These are phyloP conservation scores for Theobroma cacao DNA, from an alignment of 345 rosid species.

Conservation along the genomic window DNA sequence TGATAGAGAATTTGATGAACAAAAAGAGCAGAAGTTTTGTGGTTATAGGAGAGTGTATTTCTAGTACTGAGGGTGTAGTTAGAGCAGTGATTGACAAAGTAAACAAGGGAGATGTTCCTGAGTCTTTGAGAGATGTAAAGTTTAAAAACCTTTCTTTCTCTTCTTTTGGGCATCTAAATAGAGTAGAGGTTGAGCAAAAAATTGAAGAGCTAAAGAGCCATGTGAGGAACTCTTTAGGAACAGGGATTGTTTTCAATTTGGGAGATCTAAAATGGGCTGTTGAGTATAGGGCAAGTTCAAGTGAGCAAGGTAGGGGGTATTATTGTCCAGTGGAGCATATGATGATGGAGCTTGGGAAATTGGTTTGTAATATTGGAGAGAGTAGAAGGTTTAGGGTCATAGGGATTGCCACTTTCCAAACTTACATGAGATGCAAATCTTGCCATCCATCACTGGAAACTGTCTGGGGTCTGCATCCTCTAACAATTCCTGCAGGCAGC, in stretches of 20 bases:
- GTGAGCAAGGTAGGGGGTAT: slow-evolving; percentile 30
- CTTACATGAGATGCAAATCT: slow-evolving; percentile 72
- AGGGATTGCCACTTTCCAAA: slow-evolving; percentile 82
- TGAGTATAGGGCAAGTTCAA: slow-evolving; percentile 45
- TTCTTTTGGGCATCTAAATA: slow-evolving; percentile 47
- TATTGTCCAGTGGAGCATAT: slow-evolving; percentile 61
- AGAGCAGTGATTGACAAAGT: slow-evolving; percentile 63
- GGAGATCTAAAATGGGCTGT: slow-evolving; percentile 78
- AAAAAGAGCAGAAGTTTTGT: slow-evolving; percentile 47
- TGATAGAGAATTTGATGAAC: slow-evolving; percentile 52
- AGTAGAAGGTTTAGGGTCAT: slow-evolving; percentile 67
- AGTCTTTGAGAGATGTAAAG: slow-evolving; percentile 52
- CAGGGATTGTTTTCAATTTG: slow-evolving; percentile 58
- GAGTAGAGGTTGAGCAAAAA: slow-evolving; percentile 55
- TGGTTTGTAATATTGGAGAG: slow-evolving; percentile 48
- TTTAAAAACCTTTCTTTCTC: slow-evolving; percentile 47
- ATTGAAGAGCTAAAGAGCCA: slow-evolving; percentile 51
- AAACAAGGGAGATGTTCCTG: slow-evolving; percentile 55
- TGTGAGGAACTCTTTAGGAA: slow-evolving; percentile 40
- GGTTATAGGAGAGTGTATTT: slow-evolving; percentile 72
- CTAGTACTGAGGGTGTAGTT: slow-evolving; percentile 50
- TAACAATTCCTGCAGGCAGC: slow-evolving; percentile 68
- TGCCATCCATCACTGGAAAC: slow-evolving; percentile 63
- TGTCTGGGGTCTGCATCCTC: slow-evolving; percentile 66
- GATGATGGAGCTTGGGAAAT: slow-evolving; percentile 70